These are phyloP conservation scores for Penicillium carneum DNA, from an alignment of 2,329 filamentous ascomycete species.

Conservation along the genomic window DNA sequence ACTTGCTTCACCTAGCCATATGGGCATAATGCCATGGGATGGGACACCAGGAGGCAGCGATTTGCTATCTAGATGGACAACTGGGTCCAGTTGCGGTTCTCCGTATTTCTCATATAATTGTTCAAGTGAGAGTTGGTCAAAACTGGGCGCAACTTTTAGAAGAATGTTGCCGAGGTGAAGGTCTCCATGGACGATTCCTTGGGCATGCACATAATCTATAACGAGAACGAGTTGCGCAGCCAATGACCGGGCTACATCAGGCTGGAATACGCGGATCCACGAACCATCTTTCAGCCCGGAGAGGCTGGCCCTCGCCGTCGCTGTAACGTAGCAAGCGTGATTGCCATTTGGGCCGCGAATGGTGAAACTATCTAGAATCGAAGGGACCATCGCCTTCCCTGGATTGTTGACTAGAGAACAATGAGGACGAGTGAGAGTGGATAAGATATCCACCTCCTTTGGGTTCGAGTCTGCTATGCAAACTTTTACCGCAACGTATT, in stretches of 20 bases:
- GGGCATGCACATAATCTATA: conserved; percentile 41
- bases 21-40: conserved; percentile 23
- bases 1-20: conserved; percentile 32
- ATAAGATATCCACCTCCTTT: conserved; percentile 30
- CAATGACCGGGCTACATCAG: conserved; percentile 35
- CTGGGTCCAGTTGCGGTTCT: conserved; percentile 29
- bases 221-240: conserved; percentile 42
- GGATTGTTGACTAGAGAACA: neutral
- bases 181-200: conserved; percentile 41
- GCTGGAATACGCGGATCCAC: conserved; percentile 35
- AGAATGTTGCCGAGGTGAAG: conserved; percentile 40
- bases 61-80: conserved; percentile 35
- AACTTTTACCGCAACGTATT: conserved; percentile 17
- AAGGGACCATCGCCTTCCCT: neutral
- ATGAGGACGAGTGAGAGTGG: conserved; percentile 19
- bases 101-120: conserved; percentile 34
- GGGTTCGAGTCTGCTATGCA: neutral
- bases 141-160: conserved; percentile 26
- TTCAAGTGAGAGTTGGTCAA: conserved; percentile 32
- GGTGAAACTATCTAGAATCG: neutral
- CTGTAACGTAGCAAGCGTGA: conserved; percentile 37
- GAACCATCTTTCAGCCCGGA: conserved; percentile 30
- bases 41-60: conserved; percentile 33
- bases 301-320: conserved; percentile 31
- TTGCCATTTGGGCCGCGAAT: conserved; percentile 20